Base-by-base conservation (phyloP, 1,139 yeast species). In the Yamadazyma spencermartinsiae region DNA sequence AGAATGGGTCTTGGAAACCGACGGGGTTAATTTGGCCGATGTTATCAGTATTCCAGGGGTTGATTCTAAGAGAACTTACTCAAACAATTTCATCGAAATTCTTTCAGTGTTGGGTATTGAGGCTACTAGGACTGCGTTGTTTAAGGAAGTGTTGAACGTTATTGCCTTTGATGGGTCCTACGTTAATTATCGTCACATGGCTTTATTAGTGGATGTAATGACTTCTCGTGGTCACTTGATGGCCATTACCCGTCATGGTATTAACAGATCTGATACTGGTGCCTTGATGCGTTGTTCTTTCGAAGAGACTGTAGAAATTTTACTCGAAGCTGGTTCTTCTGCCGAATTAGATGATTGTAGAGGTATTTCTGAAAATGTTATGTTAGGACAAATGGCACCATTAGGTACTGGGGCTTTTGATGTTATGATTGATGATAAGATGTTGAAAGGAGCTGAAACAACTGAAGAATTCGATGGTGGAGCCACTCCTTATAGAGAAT, bases 191-290 rank as follows among this genome's bases (percentile, higher is more conserved):
- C 86, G 99, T 69, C 99, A 94, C 58, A 85, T 92, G 92, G 97
- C 98, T 2, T 72, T 94, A 54, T 76, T 94, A 56, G 98, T 92
- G 42, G 99, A 94, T 72, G 95, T 90, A 21, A 94, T 94, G 99
- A 94, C 99, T 2, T 86, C 96, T 35, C 86, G 96, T 63, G 99
- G 99, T 58, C 96, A 92, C 60, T 76, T 94, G 66, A 92, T 94
- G 88, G 98, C 98, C 26, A 92, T 94, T 55, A 92, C 98, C 37
- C 95, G 99, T 78, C 98, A 92, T 62, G 99, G 99, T 79, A 92
- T 94, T 66, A 94, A 94, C 65, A 84, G 98, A 69, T 87, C 96
- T 26, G 97, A 92, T 51, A 94, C 98, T 24, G 98, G 98, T 69
- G 98, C 98, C 1, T 76, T 94, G 59, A 94, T 94, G 98, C 82